A percentile compares a stretch with the other conserved stretches of the same genome.
These are phyloP conservation scores for Ustilago nuda DNA, from an alignment of 1,284 basidiomycete genomes.

Conservation along the genomic window DNA sequence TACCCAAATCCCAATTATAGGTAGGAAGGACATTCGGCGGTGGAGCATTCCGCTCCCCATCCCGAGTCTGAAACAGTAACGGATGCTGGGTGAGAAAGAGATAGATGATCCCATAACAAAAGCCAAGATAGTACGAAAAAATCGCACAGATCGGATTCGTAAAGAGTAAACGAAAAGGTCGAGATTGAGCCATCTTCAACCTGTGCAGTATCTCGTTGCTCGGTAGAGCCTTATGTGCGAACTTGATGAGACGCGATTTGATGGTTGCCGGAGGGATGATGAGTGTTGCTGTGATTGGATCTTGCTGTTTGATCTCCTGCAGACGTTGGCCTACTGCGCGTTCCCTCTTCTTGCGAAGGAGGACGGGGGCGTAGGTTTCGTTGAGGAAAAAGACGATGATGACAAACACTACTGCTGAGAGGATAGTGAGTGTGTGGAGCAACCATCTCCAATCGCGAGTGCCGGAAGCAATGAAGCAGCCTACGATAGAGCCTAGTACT, in stretches of 20 bases:
- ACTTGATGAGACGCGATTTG: not conserved
- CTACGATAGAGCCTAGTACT: conserved; percentile 56
- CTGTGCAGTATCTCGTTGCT: conserved; percentile 30
- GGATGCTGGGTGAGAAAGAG: conserved; percentile 71
- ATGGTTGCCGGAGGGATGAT: not conserved
- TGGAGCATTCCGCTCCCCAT: conserved; percentile 61
- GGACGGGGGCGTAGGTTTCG: conserved; percentile 61
- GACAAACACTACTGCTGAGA: conserved; percentile 28
- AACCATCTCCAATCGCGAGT: conserved; percentile 57
- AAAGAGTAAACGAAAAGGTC: conserved; percentile 69
- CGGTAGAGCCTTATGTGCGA: conserved; percentile 7
- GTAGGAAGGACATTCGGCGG: conserved; percentile 63
- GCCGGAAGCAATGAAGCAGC: conserved; percentile 54
- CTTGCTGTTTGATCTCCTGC: conserved; percentile 20
- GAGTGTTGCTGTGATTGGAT: conserved; percentile 12
- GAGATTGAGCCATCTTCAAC: conserved; percentile 63
- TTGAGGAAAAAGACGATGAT: conserved; percentile 36
- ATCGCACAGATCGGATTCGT: conserved; percentile 67
- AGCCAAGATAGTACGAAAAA: conserved; percentile 71
- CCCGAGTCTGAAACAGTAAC: conserved; percentile 68
- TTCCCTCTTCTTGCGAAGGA: conserved; percentile 54
- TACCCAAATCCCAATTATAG: conserved; percentile 70
- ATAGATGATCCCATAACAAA: conserved; percentile 71
- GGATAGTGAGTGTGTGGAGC: conserved; percentile 54
- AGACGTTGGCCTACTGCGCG: conserved; percentile 19